Percentiles rank a stretch among this genome's conserved stretches.
Conservation (phyloP, 1,284 basidiomycete species). For the Naganishia albida region DNA sequence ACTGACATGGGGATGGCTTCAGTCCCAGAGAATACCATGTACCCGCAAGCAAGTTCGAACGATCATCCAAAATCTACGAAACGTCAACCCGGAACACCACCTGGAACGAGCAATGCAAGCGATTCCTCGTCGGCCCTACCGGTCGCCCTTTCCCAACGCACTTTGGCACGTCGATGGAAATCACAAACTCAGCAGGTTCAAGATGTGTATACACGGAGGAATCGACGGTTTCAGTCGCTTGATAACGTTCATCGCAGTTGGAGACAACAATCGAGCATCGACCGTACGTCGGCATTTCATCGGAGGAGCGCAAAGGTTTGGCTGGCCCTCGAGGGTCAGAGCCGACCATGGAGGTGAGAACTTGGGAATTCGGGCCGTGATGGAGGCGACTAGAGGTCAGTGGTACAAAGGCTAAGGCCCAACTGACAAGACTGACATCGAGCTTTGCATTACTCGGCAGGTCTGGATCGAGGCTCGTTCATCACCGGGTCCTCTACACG, state of each 20-base stretch:
- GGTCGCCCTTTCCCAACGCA: slow-evolving; percentile 27
- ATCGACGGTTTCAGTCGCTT: slow-evolving; percentile 56
- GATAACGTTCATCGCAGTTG: slow-evolving; percentile 52
- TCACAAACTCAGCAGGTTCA: slow-evolving; percentile 47
- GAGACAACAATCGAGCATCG: slow-evolving; percentile 55
- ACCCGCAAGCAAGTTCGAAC: too few species aligned
- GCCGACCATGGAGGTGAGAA: slow-evolving; percentile 57
- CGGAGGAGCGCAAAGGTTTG: slow-evolving; percentile 44
- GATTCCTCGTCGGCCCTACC: slow-evolving; percentile 2
- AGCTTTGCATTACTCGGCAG: too few species aligned
- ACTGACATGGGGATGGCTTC: too few species aligned
- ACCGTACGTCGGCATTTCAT: slow-evolving; percentile 36
- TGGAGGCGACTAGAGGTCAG: slow-evolving; percentile 39
- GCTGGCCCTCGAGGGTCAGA: slow-evolving; percentile 50
- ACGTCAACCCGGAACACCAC: too few species aligned
- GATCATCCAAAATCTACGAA: too few species aligned
- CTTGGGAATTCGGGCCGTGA: slow-evolving; percentile 41
- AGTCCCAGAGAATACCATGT: too few species aligned
- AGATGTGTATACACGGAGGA: slow-evolving; percentile 59
- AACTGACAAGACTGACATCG: too few species aligned
- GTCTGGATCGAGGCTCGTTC: too few species aligned
- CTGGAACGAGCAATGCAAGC: too few species aligned
- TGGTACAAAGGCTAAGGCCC: too few species aligned
- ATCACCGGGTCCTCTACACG: too few species aligned
- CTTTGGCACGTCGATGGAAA: slow-evolving; percentile 44